Conservation (phyloP, 2,329 filamentous ascomycete genomes). For the Lasiodiplodia citricola region DNA sequence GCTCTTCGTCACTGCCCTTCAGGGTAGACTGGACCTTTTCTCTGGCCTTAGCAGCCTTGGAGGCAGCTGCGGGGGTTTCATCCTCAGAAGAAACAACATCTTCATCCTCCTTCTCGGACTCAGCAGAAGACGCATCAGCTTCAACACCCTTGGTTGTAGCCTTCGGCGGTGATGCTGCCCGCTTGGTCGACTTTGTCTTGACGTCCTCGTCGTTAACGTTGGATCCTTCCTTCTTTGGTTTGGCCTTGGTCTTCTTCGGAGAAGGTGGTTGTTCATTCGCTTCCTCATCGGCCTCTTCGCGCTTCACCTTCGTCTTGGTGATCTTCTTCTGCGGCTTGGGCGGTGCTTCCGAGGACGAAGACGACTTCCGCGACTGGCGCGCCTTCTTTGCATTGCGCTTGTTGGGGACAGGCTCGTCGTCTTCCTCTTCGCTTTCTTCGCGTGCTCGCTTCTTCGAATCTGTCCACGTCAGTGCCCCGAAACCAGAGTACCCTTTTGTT, state of each 20-base stretch:
- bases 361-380: slow-evolving; percentile 15
- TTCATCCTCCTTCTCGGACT: slow-evolving; percentile 42
- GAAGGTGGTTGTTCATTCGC: slow-evolving; percentile 8
- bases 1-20: slow-evolving; percentile 71
- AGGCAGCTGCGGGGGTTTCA: slow-evolving; percentile 67
- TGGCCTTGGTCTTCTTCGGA: slow-evolving; percentile 25
- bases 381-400: slow-evolving; percentile 39
- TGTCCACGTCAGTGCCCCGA: neutral
- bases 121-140: neutral
- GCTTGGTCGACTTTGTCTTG: neutral
- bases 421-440: slow-evolving; percentile 28
- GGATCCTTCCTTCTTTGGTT: slow-evolving; percentile 8
- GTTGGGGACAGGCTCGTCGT: slow-evolving; percentile 45
- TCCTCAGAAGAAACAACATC: slow-evolving; percentile 60
- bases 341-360: slow-evolving; percentile 30
- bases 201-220: neutral
- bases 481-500: no score
- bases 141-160: neutral
- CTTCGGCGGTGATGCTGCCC: slow-evolving; percentile 9
- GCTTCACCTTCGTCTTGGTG: slow-evolving; percentile 30
- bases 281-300: slow-evolving; percentile 27
- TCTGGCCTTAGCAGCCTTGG: slow-evolving; percentile 69
- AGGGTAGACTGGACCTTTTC: slow-evolving; percentile 81
- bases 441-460: slow-evolving; percentile 23
- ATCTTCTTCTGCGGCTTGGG: slow-evolving; percentile 28